These are phyloP conservation scores for Lentinus brumalis DNA, from an alignment of 768 basidiomycete species.

Conservation along the genomic window DNA sequence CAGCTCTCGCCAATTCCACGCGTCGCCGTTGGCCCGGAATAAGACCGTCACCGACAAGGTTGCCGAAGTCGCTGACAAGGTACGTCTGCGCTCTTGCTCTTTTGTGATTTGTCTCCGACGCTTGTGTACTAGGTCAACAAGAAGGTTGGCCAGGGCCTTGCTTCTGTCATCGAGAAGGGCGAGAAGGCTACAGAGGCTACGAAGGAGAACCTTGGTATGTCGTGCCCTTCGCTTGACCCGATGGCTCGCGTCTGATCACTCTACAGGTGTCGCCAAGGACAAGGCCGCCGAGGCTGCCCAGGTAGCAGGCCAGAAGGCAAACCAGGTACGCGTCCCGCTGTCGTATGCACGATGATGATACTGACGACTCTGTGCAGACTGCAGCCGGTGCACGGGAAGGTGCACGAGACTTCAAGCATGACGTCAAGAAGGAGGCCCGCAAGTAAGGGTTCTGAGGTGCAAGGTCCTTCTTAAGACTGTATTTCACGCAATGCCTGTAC, in stretches of 20 bases:
- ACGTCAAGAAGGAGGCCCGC: slow-evolving; percentile 30
- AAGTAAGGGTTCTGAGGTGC: slow-evolving; percentile 16
- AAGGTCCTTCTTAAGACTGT: background rate
- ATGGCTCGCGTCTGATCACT: background rate
- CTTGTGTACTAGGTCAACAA: slow-evolving; percentile 38
- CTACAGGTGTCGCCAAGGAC: slow-evolving; percentile 37
- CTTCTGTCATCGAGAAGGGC: slow-evolving; percentile 43
- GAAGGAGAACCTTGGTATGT: slow-evolving; percentile 39
- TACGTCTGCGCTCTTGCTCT: slow-evolving; percentile 15
- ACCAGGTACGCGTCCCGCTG: slow-evolving; percentile 35
- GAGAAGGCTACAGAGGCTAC: slow-evolving; percentile 41
- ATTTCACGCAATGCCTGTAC: background rate
- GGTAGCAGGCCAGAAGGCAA: slow-evolving; percentile 38
- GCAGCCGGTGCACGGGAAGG: slow-evolving; percentile 28
- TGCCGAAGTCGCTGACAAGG: slow-evolving; percentile 41
- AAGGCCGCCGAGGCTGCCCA: slow-evolving; percentile 40
- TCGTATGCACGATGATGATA: background rate
- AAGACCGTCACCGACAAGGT: slow-evolving; percentile 41
- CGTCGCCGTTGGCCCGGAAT: slow-evolving; percentile 28
- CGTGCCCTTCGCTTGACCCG: background rate
- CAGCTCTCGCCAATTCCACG: slow-evolving; percentile 30
- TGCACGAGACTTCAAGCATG: slow-evolving; percentile 29
- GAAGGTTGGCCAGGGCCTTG: slow-evolving; percentile 40
- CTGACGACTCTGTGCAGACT: slow-evolving; percentile 13
- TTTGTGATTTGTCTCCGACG: too few species aligned